These are phyloP conservation scores for Dendrobium officinale DNA, from an alignment of 106 monocot species.

Conservation along the genomic window DNA sequence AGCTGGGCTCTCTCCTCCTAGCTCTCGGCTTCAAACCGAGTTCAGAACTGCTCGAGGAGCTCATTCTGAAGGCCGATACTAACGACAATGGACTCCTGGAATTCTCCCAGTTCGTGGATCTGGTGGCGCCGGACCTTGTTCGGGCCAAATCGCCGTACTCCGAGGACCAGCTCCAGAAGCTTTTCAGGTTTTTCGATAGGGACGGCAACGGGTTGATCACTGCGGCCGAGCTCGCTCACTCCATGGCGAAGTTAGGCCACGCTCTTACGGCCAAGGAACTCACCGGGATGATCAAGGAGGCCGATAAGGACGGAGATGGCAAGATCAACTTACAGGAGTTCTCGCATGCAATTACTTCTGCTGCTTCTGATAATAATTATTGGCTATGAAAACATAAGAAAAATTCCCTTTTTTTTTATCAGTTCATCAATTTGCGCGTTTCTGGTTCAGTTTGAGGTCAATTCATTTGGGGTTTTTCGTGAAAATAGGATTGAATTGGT, in stretches of 20 bases:
- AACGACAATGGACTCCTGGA: constrained; percentile 82
- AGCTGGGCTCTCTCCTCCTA: constrained; percentile 80
- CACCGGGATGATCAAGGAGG: constrained; percentile 92
- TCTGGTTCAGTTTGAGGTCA: too few relatives aligned
- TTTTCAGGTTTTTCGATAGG: constrained; percentile 74
- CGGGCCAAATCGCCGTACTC: constrained; percentile 48
- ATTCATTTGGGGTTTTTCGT: too few relatives aligned
- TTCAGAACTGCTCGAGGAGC: constrained; percentile 53
- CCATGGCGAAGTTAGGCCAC: constrained; percentile 86
- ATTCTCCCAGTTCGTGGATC: constrained; percentile 80
- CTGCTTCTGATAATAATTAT: constrained; percentile 63
- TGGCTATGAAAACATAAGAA: too few relatives aligned
- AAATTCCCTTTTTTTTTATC: too few relatives aligned
- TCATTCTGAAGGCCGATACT: constrained; percentile 70
- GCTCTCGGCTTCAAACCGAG: constrained; percentile 68
- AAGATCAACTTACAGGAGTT: constrained; percentile 75
- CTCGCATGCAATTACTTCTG: constrained; percentile 64
- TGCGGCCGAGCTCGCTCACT: constrained; percentile 82
- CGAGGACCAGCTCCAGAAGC: constrained; percentile 50
- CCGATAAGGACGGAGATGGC: constrained; percentile 77
- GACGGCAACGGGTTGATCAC: constrained; percentile 83
- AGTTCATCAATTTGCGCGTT: too few relatives aligned
- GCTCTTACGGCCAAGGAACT: constrained; percentile 73
- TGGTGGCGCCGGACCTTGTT: constrained; percentile 52
- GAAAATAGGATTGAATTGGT: too few relatives aligned